These are phyloP conservation scores for Coprinellus micaceus DNA, from an alignment of 768 basidiomycete genomes.

Conservation along the genomic window DNA sequence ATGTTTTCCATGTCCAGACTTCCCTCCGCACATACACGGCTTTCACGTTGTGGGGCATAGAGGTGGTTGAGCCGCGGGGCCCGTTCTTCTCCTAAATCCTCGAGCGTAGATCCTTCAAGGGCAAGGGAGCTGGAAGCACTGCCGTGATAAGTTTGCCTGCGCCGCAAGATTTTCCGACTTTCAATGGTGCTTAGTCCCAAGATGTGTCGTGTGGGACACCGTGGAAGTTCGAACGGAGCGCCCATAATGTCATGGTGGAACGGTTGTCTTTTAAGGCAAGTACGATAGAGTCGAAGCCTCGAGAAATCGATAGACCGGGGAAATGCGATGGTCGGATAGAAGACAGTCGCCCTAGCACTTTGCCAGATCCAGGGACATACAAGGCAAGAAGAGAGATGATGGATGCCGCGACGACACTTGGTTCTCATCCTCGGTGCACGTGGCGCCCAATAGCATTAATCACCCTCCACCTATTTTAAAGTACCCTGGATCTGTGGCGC, in stretches of 20 bases:
- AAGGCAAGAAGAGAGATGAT: neutral
- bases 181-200: too few relatives aligned
- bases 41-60: neutral
- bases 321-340: neutral
- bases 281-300: neutral
- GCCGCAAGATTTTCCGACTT: too few relatives aligned
- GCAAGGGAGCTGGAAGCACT: too few relatives aligned
- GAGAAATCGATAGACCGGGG: neutral
- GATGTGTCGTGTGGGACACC: too few relatives aligned
- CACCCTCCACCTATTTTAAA: too few relatives aligned
- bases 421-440: too few relatives aligned
- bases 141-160: too few relatives aligned
- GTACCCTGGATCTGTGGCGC: too few relatives aligned
- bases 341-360: neutral
- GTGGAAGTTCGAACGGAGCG: too few relatives aligned
- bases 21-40: neutral
- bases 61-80: neutral
- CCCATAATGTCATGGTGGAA: constrained; percentile 4
- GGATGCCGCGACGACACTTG: neutral
- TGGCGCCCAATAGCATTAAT: too few relatives aligned
- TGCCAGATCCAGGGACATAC: neutral
- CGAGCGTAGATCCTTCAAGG: too few relatives aligned
- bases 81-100: neutral
- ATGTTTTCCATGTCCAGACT: neutral
- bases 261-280: neutral